Evolutionary conservation across 768 basidiomycete genomes (phyloP).

Genomic region (Termitomyces eurrhizus): DNA sequence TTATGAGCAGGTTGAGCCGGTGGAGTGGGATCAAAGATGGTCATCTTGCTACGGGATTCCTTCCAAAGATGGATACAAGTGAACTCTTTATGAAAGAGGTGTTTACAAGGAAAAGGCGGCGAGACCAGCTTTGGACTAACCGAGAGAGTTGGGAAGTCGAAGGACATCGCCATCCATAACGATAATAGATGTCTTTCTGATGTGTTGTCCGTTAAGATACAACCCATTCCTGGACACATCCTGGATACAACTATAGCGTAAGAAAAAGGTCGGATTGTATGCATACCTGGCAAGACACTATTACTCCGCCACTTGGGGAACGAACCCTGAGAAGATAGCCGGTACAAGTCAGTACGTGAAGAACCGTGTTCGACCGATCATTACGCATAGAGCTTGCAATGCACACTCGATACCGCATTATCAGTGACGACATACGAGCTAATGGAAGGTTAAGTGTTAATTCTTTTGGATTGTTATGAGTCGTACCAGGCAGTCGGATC

Average conservation of each 20-base stretch:
- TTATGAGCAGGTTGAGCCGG: slow-evolving; percentile 52
- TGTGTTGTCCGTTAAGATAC: slow-evolving; percentile 62
- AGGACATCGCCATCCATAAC: slow-evolving; percentile 75
- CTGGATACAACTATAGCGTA: slow-evolving; percentile 20
- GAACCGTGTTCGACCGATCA: slow-evolving; percentile 18
- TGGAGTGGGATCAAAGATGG: slow-evolving; percentile 60
- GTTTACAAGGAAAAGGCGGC: neutral
- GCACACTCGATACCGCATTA: slow-evolving; percentile 59
- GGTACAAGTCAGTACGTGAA: neutral
- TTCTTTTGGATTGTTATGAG: neutral
- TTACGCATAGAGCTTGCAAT: slow-evolving; percentile 81
- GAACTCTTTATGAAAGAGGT: slow-evolving; percentile 43
- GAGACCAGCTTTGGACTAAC: slow-evolving; percentile 28
- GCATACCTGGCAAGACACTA: slow-evolving; percentile 74
- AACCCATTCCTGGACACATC: slow-evolving; percentile 78
- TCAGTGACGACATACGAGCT: slow-evolving; percentile 66
- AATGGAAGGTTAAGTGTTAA: neutral
- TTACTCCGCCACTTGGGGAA: slow-evolving; percentile 66
- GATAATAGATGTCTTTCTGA: slow-evolving; percentile 64
- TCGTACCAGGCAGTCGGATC: slow-evolving; percentile 63
- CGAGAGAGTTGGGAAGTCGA: slow-evolving; percentile 61
- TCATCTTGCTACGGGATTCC: slow-evolving; percentile 45
- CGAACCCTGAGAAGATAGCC: slow-evolving; percentile 44
- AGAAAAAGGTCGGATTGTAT: neutral
- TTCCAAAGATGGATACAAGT: slow-evolving; percentile 59